Conservation (phyloP, 176 grass and related monocot genomes). For the Sorghum bicolor region Sorghum_bicolor_NCBIv3 NC_012871.2:74467501-74468000, state of each 20-base stretch:
- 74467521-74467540: too few species aligned
- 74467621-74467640: too few species aligned
- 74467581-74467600: too few species aligned
- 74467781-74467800: neutral
- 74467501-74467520: too few species aligned
- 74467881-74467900: neutral
- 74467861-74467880: neutral
- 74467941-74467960: neutral
- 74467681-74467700: neutral
- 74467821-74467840: neutral
- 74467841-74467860: neutral
- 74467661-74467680: neutral
- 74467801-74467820: neutral
- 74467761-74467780: neutral
- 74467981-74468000: neutral
- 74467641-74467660: too few species aligned
- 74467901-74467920: neutral
- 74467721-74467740: too few species aligned
- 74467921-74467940: neutral
- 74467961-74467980: neutral
- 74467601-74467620: too few species aligned
- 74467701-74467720: too few species aligned
- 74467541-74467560: too few species aligned
- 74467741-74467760: too few species aligned
- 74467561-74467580: too few species aligned